A percentile compares a stretch with the other conserved stretches of the same genome.
Conservation (phyloP, 257 asterid species). For the Mitragyna speciosa region DNA sequence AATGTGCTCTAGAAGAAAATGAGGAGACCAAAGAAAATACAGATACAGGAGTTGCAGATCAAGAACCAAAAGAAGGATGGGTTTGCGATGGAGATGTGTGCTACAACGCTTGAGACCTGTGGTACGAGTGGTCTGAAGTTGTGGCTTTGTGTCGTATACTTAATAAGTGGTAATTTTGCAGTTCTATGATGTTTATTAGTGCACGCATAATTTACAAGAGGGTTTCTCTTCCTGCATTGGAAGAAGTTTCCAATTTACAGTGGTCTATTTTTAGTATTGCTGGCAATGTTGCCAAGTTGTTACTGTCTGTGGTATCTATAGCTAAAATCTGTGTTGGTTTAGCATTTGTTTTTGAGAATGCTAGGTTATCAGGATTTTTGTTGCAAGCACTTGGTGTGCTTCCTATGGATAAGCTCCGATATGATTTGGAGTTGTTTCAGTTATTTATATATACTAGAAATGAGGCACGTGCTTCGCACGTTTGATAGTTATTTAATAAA, state of each 20-base stretch:
- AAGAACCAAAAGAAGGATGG: slow-evolving; percentile 26
- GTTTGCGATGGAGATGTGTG: slow-evolving; percentile 35
- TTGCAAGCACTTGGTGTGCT: background rate
- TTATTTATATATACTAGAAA: no score
- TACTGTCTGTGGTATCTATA: background rate
- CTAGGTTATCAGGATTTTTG: background rate
- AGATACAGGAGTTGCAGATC: slow-evolving; percentile 3
- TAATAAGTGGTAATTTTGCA: background rate
- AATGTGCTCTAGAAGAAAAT: slow-evolving; percentile 48
- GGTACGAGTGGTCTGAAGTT: background rate
- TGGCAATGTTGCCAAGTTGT: background rate
- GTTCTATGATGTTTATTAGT: background rate
- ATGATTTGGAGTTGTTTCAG: no score
- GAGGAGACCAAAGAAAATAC: background rate
- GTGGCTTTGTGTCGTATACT: background rate
- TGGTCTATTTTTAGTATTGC: background rate
- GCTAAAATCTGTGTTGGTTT: background rate
- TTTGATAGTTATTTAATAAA: no score
- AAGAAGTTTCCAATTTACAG: background rate
- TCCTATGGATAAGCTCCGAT: no score
- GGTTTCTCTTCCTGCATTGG: background rate
- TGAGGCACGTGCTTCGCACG: no score
- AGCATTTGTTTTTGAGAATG: background rate
- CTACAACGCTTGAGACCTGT: slow-evolving; percentile 18
- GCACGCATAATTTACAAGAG: background rate